Conservation (phyloP, 2,329 filamentous ascomycete species). For the Rhexocercosporidium sp. region DNA sequence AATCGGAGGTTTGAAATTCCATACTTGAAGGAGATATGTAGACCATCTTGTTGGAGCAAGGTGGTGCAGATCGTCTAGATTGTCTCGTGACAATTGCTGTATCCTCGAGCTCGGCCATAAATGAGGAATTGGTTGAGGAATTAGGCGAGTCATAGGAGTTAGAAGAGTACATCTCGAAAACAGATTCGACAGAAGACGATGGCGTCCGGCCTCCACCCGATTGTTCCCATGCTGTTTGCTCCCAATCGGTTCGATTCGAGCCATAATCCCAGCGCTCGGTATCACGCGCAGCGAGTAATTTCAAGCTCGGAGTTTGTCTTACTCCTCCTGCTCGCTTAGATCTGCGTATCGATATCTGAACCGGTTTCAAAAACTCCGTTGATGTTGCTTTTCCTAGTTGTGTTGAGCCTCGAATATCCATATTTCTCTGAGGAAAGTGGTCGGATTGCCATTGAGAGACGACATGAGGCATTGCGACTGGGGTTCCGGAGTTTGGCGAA, state of each 20-base stretch:
- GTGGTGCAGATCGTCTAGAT: background rate
- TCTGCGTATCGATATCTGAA: slow-evolving; percentile 15
- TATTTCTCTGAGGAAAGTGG: slow-evolving; percentile 9
- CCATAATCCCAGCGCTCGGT: slow-evolving; percentile 29
- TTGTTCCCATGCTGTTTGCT: slow-evolving; percentile 24
- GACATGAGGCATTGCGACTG: slow-evolving; percentile 30
- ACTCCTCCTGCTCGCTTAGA: slow-evolving; percentile 11
- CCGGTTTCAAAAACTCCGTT: slow-evolving; percentile 15
- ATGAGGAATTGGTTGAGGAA: slow-evolving; percentile 29
- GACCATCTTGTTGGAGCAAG: background rate
- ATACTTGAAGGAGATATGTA: slow-evolving; percentile 21
- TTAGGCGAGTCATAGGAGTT: slow-evolving; percentile 22
- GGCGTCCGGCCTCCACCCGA: slow-evolving; percentile 30
- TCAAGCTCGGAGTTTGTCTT: slow-evolving; percentile 21
- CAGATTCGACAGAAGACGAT: slow-evolving; percentile 33
- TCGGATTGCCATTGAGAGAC: slow-evolving; percentile 26
- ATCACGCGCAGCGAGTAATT: slow-evolving; percentile 27
- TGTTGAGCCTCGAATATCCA: slow-evolving; percentile 13
- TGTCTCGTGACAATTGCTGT: slow-evolving; percentile 24
- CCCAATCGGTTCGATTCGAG: slow-evolving; percentile 25
- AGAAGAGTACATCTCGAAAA: slow-evolving; percentile 33
- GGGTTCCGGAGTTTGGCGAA: background rate
- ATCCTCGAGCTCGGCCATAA: slow-evolving; percentile 37
- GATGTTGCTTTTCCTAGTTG: slow-evolving; percentile 12
- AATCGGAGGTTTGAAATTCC: slow-evolving; percentile 21